phyloP scores from a whole-genome alignment of 495 filamentous ascomycete species.

The Neurospora sublineolata region DNA sequence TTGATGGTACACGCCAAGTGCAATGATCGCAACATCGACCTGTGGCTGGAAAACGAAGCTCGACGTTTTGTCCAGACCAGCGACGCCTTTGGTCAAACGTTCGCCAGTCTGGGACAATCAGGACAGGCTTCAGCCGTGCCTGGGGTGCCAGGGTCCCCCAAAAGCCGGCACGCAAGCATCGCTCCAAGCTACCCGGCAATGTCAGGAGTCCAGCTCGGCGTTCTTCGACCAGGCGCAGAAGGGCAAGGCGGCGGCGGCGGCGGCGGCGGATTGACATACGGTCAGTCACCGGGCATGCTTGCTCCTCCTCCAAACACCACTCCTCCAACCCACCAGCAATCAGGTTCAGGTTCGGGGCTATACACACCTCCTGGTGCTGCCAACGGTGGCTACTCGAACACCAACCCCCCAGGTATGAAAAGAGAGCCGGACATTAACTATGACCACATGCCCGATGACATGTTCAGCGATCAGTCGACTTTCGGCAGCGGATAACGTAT shows the following conservation, averaged over 20 bases:
- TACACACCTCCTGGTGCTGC: slow-evolving; percentile 1
- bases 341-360: not conserved
- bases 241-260: not conserved
- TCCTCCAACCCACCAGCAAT: not conserved
- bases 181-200: slow-evolving; percentile 12
- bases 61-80: slow-evolving; percentile 26
- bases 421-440: slow-evolving; percentile 16
- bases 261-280: not conserved
- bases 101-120: slow-evolving; percentile 12
- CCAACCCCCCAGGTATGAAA: slow-evolving; percentile 11
- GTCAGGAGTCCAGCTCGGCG: slow-evolving; percentile 9
- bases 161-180: slow-evolving; percentile 14
- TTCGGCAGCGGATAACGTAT: slow-evolving; percentile 5
- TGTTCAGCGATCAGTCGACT: slow-evolving; percentile 13
- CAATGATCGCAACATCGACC: slow-evolving; percentile 38
- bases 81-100: slow-evolving; percentile 20
- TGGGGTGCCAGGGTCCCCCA: slow-evolving; percentile 4
- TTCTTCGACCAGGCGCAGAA: not conserved
- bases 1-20: slow-evolving; percentile 51
- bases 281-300: not conserved
- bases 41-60: slow-evolving; percentile 36
- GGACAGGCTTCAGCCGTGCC: not conserved
- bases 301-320: not conserved
- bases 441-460: slow-evolving; percentile 20
- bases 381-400: slow-evolving; percentile 6